Conservation (phyloP, 306 rosid species). For the Citrullus mucosospermus region DNA sequence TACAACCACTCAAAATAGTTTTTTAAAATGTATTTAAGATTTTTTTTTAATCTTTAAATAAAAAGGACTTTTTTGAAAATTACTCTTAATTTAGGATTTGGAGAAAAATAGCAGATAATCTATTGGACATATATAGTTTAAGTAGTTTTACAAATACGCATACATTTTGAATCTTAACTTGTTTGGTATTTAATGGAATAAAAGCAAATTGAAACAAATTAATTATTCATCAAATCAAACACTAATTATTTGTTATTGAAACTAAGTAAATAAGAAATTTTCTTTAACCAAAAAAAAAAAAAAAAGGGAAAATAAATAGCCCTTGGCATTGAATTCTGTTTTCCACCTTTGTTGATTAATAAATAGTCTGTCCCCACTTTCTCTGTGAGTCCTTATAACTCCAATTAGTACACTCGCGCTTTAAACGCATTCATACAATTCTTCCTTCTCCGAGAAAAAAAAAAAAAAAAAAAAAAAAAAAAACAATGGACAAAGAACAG, state of each 20-base stretch:
- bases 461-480: too few species aligned
- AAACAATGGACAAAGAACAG: not conserved
- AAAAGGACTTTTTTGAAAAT: too few species aligned
- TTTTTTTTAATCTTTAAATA: too few species aligned
- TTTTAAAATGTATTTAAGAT: too few species aligned
- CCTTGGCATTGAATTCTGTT: not conserved
- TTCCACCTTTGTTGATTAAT: not conserved
- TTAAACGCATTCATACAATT: not conserved
- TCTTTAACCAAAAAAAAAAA: too few species aligned
- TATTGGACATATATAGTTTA: not conserved
- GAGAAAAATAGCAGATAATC: not conserved
- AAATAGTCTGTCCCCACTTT: not conserved
- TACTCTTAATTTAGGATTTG: too few species aligned
- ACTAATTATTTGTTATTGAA: not conserved
- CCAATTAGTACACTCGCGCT: not conserved
- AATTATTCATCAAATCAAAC: not conserved
- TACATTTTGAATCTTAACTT: not conserved
- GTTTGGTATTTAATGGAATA: not conserved
- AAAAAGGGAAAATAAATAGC: too few species aligned
- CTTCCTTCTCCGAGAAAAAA: not conserved
- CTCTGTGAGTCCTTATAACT: not conserved
- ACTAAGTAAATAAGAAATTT: too few species aligned
- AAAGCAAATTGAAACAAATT: not conserved
- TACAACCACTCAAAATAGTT: too few species aligned
- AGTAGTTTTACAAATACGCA: not conserved